Percentiles rank a stretch among this genome's conserved stretches.
These are phyloP conservation scores for Solanum neorickii DNA, from an alignment of 257 asterid species.

Conservation along the genomic window DNA sequence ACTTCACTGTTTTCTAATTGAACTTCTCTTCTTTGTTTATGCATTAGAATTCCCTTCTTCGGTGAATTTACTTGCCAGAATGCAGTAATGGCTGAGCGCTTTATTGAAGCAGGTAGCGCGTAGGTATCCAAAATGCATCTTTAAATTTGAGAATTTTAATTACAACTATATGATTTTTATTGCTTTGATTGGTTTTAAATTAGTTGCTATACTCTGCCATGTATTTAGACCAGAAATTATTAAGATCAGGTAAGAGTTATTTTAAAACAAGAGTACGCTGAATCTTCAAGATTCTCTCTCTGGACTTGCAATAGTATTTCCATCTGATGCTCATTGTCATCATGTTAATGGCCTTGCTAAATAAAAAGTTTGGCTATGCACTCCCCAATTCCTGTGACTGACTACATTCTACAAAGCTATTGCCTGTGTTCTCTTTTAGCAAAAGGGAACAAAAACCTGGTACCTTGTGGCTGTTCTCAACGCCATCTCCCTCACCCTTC, in stretches of 20 bases:
- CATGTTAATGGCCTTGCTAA: background rate
- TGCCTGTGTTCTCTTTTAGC: background rate
- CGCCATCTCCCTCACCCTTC: background rate
- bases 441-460: background rate
- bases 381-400: background rate
- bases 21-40: conserved; percentile 13
- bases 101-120: conserved; percentile 99
- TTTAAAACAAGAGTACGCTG: background rate
- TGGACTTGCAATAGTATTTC: background rate
- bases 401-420: background rate
- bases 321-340: background rate
- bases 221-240: background rate
- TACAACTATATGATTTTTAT: background rate
- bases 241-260: background rate
- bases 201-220: background rate
- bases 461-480: background rate
- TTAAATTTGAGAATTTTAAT: background rate
- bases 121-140: conserved; percentile 55
- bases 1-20: background rate
- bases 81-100: conserved; percentile 87
- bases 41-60: conserved; percentile 70
- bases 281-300: background rate
- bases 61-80: conserved; percentile 96
- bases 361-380: background rate
- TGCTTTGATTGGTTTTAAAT: background rate